Evolutionary conservation across 345 rosid genomes (phyloP).

Genomic region (Eucalyptus curtisii): DNA sequence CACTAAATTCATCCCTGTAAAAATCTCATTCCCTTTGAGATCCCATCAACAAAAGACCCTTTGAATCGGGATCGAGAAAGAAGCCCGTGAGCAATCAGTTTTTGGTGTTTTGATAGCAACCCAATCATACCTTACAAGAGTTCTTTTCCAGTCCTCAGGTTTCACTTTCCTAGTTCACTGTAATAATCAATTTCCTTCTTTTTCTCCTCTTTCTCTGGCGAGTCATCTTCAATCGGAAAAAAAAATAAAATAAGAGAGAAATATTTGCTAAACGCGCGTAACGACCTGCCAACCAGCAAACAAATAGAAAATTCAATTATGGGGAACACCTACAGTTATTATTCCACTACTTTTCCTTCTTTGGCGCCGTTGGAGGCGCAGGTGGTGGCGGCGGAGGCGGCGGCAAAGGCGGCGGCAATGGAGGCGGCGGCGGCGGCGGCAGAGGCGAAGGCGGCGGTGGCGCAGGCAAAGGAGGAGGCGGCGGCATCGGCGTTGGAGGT

Average conservation of each 20-base stretch:
- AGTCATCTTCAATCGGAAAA: not conserved
- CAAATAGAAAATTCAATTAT: not conserved
- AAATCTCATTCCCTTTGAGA: fast-evolving
- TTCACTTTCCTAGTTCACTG: not conserved
- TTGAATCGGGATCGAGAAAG: no score
- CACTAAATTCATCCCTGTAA: fast-evolving
- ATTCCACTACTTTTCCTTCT: not conserved
- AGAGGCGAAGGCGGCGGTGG: fast-evolving
- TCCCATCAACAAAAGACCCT: not conserved
- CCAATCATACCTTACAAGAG: not conserved
- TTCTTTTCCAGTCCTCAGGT: not conserved
- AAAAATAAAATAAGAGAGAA: not conserved
- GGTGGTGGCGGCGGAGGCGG: fast-evolving
- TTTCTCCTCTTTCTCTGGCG: not conserved
- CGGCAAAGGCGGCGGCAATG: fast-evolving
- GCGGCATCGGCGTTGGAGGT: fast-evolving
- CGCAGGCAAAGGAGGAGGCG: no score
- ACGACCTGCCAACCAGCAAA: not conserved
- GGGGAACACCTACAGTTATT: not conserved
- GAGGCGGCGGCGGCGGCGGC: fast-evolving
- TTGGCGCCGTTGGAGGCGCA: fast-evolving
- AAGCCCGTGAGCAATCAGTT: not conserved
- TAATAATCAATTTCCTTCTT: not conserved
- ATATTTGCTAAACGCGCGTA: constrained; percentile 3
- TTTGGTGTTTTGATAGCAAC: not conserved